Evolutionary conservation across 768 basidiomycete genomes (phyloP).

Genomic region (Crucibulum laeve): DNA sequence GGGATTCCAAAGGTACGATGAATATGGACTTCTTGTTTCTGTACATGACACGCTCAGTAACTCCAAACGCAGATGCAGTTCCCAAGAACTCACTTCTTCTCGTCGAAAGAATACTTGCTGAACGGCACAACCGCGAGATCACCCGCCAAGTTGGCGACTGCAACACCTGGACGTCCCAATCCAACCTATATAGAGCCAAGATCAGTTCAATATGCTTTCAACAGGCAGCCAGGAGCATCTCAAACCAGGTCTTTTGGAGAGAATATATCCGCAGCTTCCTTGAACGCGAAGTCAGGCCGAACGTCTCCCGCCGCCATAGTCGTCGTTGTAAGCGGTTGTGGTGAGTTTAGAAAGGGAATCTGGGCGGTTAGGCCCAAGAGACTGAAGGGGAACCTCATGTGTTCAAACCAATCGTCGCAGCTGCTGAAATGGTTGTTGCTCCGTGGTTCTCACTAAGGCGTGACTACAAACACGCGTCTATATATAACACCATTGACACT

Average conservation of each 20-base stretch:
- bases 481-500: background rate
- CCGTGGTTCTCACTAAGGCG: background rate
- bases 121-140: conserved; percentile 65
- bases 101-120: conserved; percentile 66
- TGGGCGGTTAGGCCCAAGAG: conserved; percentile 55
- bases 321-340: conserved; percentile 11
- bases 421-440: background rate
- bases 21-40: conserved; percentile 72
- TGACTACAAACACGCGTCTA: background rate
- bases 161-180: conserved; percentile 62
- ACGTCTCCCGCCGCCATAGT: conserved; percentile 16
- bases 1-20: conserved; percentile 54
- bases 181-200: conserved; percentile 41
- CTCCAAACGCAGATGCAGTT: background rate
- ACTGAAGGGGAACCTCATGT: conserved; percentile 52
- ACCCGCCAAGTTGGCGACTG: conserved; percentile 63
- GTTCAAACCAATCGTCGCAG: background rate
- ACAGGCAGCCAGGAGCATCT: background rate
- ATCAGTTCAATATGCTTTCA: background rate
- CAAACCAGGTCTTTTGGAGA: conserved; percentile 62
- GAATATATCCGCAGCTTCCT: conserved; percentile 55
- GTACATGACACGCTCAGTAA: background rate
- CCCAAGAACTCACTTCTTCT: conserved; percentile 60
- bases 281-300: conserved; percentile 48
- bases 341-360: conserved; percentile 36